Percentiles rank a stretch among this genome's conserved stretches.
Conservation (phyloP, 2,329 filamentous ascomycete species). For the Botrytis fragariae region DNA sequence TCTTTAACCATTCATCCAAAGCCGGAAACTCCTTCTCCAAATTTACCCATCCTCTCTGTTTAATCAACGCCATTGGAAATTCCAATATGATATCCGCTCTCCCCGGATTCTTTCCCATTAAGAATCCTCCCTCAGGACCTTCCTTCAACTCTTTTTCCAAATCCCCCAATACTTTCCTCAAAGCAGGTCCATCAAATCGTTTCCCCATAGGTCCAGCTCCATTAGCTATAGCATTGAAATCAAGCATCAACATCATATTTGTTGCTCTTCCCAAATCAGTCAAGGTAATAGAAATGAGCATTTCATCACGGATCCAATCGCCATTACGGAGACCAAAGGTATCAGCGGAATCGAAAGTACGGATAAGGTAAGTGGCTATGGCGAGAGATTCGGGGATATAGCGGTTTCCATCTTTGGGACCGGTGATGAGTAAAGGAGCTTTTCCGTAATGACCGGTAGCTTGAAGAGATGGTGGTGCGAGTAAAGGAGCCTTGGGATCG, state of each 20-base stretch:
- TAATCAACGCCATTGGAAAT: constrained; percentile 35
- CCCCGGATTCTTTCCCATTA: constrained; percentile 36
- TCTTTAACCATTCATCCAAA: constrained; percentile 37
- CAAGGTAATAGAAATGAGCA: constrained; percentile 29
- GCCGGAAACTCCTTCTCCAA: constrained; percentile 36
- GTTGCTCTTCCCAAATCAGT: constrained; percentile 27
- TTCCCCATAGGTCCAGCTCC: constrained; percentile 17
- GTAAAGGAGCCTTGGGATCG: constrained; percentile 39
- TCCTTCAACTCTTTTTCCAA: constrained; percentile 30
- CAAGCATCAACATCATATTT: constrained; percentile 31
- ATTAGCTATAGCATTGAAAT: constrained; percentile 23
- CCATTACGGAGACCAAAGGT: constrained; percentile 33
- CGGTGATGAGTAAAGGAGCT: constrained; percentile 63
- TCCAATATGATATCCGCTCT: constrained; percentile 39
- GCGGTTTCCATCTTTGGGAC: constrained; percentile 30
- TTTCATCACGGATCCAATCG: constrained; percentile 38
- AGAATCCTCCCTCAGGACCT: constrained; percentile 27
- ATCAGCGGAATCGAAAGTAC: constrained; percentile 37
- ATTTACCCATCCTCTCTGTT: constrained; percentile 36
- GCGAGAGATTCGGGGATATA: constrained; percentile 36
- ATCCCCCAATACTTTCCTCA: constrained; percentile 23
- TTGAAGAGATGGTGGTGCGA: constrained; percentile 67
- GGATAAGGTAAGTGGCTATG: constrained; percentile 39
- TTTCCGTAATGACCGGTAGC: constrained; percentile 82
- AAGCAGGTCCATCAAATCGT: constrained; percentile 22